phyloP scores from a whole-genome alignment of 352 stramenopile genomes.

The Pythium chondricola region DNA sequence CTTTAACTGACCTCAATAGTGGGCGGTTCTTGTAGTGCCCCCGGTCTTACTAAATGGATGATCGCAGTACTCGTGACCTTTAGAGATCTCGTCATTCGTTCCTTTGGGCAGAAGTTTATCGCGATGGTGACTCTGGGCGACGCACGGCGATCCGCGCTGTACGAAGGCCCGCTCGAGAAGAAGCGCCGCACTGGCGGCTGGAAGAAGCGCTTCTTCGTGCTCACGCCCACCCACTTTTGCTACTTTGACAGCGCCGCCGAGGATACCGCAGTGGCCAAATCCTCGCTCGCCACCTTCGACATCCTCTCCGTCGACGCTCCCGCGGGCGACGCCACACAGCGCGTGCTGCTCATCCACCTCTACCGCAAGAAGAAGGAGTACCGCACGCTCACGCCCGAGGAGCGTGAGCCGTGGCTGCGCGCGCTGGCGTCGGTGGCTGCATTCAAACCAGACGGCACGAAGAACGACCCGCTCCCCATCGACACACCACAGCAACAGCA shows the following conservation, averaged over 20 bases:
- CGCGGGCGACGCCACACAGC: slow-evolving; percentile 31
- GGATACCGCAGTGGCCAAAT: background rate
- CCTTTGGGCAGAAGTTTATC: too few species aligned
- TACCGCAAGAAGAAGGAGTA: slow-evolving; percentile 82
- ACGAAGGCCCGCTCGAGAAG: slow-evolving; percentile 59
- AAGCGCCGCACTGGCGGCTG: slow-evolving; percentile 67
- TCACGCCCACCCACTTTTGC: slow-evolving; percentile 55
- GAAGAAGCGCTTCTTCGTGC: slow-evolving; percentile 76
- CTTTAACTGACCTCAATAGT: slow-evolving; percentile 18
- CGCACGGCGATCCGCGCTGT: slow-evolving; percentile 43
- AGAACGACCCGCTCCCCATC: slow-evolving; percentile 10
- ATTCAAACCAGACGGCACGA: slow-evolving; percentile 31
- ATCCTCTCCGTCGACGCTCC: slow-evolving; percentile 30
- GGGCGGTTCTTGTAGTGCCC: too few species aligned
- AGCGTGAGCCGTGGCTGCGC: slow-evolving; percentile 63
- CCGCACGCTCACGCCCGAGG: slow-evolving; percentile 41
- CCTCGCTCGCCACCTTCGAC: background rate
- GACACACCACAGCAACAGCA: background rate
- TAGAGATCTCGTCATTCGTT: too few species aligned
- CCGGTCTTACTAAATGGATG: too few species aligned
- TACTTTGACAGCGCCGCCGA: slow-evolving; percentile 56
- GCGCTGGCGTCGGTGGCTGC: slow-evolving; percentile 56
- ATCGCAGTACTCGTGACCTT: too few species aligned
- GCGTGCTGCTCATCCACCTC: slow-evolving; percentile 48
- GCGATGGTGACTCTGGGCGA: slow-evolving; percentile 71